These are phyloP conservation scores for Wickerhamomyces ciferrii DNA, from an alignment of 805 yeast species.

Conservation along the genomic window DNA sequence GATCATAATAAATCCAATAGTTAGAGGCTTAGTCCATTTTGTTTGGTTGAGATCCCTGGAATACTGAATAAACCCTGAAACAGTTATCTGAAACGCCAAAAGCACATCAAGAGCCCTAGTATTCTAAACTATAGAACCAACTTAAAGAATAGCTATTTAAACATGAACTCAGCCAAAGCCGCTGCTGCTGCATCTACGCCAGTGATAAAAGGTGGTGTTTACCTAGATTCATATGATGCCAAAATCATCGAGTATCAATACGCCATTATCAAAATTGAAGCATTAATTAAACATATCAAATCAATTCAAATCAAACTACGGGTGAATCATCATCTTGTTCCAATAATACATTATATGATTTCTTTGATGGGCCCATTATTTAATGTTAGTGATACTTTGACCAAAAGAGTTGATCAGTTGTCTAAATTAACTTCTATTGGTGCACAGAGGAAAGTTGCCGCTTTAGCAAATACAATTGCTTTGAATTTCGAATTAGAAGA, in stretches of 20 bases:
- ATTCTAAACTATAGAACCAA: no score
- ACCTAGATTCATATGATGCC: slow-evolving; percentile 47
- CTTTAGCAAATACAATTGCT: slow-evolving; percentile 10
- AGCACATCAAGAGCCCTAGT: no score
- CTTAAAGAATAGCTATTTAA: no score
- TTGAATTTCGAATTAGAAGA: slow-evolving; percentile 20
- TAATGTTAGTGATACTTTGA: slow-evolving; percentile 6
- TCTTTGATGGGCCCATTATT: slow-evolving; percentile 12
- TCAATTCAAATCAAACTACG: slow-evolving; percentile 13
- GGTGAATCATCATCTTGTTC: slow-evolving; percentile 1
- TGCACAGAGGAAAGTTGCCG: slow-evolving; percentile 14
- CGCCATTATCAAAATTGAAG: slow-evolving; percentile 41
- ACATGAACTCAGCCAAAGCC: slow-evolving; percentile 20
- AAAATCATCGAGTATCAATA: slow-evolving; percentile 55
- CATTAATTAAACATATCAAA: slow-evolving; percentile 29
- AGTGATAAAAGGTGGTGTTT: slow-evolving; percentile 24
- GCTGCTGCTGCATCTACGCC: slow-evolving; percentile 31
- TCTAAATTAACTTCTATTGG: not conserved
- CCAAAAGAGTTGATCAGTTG: not conserved
- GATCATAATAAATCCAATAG: no score
- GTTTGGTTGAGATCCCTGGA: no score
- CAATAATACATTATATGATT: slow-evolving; percentile 9
- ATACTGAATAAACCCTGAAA: no score
- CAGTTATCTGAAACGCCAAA: no score
- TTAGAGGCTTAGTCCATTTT: no score